A percentile compares a stretch with the other conserved stretches of the same genome.
Conservation (phyloP, 352 stramenopile species). For the Globisporangium middletonii region DNA sequence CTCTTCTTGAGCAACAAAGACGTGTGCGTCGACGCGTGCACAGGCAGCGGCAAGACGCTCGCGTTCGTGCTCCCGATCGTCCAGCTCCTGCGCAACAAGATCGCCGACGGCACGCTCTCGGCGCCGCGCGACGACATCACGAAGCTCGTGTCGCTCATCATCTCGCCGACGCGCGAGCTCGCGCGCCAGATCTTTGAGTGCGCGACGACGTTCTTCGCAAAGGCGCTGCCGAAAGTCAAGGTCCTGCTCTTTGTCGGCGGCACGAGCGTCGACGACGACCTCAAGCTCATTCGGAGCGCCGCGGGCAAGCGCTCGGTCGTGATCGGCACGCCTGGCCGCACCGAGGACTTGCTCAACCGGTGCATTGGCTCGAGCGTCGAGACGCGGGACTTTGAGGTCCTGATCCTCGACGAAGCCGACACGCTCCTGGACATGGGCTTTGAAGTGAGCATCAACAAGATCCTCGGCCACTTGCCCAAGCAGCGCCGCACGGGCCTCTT, state of each 20-base stretch:
- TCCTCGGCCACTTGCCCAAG: conserved; percentile 94
- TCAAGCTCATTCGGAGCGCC: conserved; percentile 51
- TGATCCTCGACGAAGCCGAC: conserved; percentile 99
- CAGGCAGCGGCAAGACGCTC: conserved; percentile 93
- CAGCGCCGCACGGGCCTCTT: conserved; percentile 95
- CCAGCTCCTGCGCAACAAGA: conserved; percentile 80
- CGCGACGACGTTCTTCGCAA: conserved; percentile 52
- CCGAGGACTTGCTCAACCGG: conserved; percentile 83
- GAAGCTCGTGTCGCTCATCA: conserved; percentile 78
- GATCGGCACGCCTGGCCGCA: conserved; percentile 80
- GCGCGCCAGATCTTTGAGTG: conserved; percentile 83
- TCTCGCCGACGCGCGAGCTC: conserved; percentile 88
- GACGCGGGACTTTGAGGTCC: conserved; percentile 92
- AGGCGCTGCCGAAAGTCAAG: conserved; percentile 58
- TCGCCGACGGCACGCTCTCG: conserved; percentile 54
- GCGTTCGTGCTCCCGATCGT: conserved; percentile 94
- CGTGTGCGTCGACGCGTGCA: conserved; percentile 93
- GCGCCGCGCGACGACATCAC: conserved; percentile 46
- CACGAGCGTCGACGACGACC: conserved; percentile 84
- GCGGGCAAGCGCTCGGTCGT: conserved; percentile 68
- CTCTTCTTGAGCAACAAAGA: conserved; percentile 94
- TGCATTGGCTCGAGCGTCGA: conserved; percentile 78
- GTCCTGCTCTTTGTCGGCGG: conserved; percentile 88
- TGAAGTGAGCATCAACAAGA: conserved; percentile 93
- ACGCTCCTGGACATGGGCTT: conserved; percentile 98